Conservation (phyloP, 768 basidiomycete genomes). For the Panus rudis region DNA sequence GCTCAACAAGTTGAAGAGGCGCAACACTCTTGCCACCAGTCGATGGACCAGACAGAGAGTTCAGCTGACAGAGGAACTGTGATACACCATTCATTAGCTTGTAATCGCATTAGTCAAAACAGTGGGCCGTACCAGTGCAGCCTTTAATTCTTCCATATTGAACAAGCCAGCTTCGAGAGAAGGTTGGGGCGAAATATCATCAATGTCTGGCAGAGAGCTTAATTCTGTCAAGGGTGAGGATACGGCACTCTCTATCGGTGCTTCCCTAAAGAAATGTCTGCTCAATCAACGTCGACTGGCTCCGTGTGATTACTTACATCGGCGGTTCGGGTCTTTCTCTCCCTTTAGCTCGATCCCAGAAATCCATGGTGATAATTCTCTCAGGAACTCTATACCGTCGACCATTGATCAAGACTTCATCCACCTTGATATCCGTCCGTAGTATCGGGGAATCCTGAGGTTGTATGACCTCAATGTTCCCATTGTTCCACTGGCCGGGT, state of each 20-base stretch:
- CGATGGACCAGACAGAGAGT: no score
- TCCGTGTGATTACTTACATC: conserved; percentile 32
- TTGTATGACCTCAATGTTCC: conserved; percentile 83
- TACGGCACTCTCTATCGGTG: conserved; percentile 38
- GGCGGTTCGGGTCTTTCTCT: conserved; percentile 37
- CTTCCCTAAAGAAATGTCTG: conserved; percentile 6
- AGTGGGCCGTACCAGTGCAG: conserved; percentile 46
- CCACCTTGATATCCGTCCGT: conserved; percentile 48
- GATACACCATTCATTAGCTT: no score
- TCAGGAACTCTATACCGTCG: conserved; percentile 92
- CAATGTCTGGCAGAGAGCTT: conserved; percentile 61
- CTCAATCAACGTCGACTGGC: background rate
- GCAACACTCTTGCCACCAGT: no score
- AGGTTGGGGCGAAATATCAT: conserved; percentile 25
- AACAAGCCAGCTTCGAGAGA: conserved; percentile 19
- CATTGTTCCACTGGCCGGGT: conserved; percentile 76
- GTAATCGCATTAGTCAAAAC: background rate
- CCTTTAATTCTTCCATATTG: conserved; percentile 44
- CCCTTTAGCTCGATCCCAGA: conserved; percentile 95
- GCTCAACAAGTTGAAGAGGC: no score
- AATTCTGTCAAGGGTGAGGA: conserved; percentile 72
- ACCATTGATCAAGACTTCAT: conserved; percentile 83
- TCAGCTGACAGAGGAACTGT: no score
- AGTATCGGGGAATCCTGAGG: conserved; percentile 43
- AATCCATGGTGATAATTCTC: conserved; percentile 85